Evolutionary conservation across 192 early-diverging fungal genomes (phyloP), one percentile per base, ranked within the genome.

Genomic region (Entomortierella parvispora): DNA sequence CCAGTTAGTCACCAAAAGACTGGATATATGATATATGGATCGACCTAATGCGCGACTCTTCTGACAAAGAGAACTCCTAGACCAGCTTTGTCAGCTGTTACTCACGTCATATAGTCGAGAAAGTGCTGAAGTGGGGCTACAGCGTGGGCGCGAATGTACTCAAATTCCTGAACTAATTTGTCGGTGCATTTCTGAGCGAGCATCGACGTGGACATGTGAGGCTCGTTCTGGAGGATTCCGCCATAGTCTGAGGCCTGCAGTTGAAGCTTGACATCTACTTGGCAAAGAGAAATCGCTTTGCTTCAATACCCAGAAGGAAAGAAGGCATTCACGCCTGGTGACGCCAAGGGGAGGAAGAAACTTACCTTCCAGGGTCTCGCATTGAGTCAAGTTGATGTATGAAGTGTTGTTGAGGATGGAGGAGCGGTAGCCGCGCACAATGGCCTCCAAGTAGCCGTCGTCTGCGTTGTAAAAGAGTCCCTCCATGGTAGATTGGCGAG

Each of bases 371-470:
- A 99, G 88, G 18, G 94, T 97, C 81, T 99, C 97, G 87, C 98
- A 98, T 75, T 99, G 98, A 18, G 95, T 93, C 61, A 99, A 83
- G 88, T 98, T 99, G 51, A 92, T 81, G 85, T 99, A 99, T 58
- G 95, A 89, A 40, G 84, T 83, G 40, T 82, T 76, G 32, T 84
- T 92, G 55, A 99, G 84, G 62, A 99, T 90, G 33, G 92, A 95
- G 62, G 89, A 86, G 68, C 93, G 92, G 88, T 93, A 98, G 18
- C 98, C 98, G 60, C 98, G 92, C 51, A 98, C 90, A 54, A 99
- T 91, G 34, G 90, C 98, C 81, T 99, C 97, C 23, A 98, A 84
- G 78, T 90, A 99, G 26, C 98, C 96, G 44, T 92, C 84, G 71
- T 96, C 93, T 20, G 88, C 86, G 85, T 99, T 99, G 83, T 93